A percentile compares a stretch with the other conserved stretches of the same genome.
Evolutionary conservation across 306 rosid species (phyloP).

Genomic region (Inga oerstediana): DNA sequence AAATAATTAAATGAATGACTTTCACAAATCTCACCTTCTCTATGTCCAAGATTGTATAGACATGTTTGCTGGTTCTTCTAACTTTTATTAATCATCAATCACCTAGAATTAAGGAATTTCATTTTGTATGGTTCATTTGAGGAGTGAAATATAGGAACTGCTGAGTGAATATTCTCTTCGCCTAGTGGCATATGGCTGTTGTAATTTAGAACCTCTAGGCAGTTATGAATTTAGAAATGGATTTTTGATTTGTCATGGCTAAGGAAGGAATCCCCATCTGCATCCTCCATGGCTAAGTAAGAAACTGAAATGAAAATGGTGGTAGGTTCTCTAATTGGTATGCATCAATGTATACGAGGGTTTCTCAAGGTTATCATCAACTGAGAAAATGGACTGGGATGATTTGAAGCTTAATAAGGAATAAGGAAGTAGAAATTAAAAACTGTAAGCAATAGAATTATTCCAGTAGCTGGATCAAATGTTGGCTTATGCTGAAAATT

Average conservation of each 20-base stretch:
- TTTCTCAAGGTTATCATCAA: not conserved
- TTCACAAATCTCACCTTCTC: not conserved
- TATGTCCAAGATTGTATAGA: not conserved
- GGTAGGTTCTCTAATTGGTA: not conserved
- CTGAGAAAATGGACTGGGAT: not conserved
- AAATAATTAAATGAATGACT: not conserved
- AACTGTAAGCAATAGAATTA: not conserved
- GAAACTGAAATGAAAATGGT: not conserved
- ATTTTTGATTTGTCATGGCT: not conserved
- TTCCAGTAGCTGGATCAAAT: not conserved
- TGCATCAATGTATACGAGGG: not conserved
- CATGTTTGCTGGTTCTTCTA: not conserved
- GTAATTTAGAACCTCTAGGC: conserved; percentile 1
- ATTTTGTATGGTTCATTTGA: not conserved
- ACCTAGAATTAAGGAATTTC: not conserved
- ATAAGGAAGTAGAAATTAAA: not conserved
- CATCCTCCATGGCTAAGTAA: not conserved
- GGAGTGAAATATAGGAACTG: not conserved
- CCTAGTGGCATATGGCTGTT: not conserved
- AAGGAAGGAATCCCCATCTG: not conserved
- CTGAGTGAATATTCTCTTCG: not conserved
- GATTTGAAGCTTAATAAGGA: not conserved
- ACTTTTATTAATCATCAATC: not conserved
- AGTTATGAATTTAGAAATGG: not conserved
- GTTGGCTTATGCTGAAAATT: not conserved